phyloP scores from a whole-genome alignment of 2,329 filamentous ascomycete species.

The Aspergillus sp. region DNA sequence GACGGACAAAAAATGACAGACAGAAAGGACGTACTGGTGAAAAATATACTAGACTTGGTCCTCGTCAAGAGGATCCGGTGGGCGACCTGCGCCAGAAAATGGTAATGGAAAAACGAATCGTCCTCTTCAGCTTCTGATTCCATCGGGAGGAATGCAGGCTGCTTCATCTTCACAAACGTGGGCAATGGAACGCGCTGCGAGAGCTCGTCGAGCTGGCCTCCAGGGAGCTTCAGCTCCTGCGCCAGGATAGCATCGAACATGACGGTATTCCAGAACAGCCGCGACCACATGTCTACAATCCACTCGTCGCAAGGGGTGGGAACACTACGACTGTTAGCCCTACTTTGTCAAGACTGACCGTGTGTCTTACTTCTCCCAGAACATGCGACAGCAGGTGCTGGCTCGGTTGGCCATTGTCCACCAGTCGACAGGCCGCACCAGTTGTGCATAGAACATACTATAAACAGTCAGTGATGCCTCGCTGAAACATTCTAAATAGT shows the following conservation, averaged over 20 bases:
- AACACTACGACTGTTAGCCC: background rate
- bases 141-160: background rate
- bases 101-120: background rate
- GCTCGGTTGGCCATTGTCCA: background rate
- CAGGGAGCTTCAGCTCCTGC: background rate
- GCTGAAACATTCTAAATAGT: background rate
- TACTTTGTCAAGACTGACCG: background rate
- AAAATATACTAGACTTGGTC: background rate
- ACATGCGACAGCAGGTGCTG: background rate
- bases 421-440: background rate
- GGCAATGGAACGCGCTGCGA: background rate
- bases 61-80: background rate
- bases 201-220: background rate
- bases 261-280: background rate
- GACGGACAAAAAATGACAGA: background rate
- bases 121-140: background rate
- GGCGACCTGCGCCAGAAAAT: conserved; percentile 1
- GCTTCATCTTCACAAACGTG: background rate
- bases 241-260: background rate
- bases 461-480: background rate
- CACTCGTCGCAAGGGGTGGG: background rate
- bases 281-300: background rate
- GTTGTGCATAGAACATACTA: background rate
- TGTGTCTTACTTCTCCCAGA: background rate
- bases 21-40: background rate